Conservation (phyloP, 2,329 filamentous ascomycete genomes). For the Pseudofabraea citricarpa region DNA sequence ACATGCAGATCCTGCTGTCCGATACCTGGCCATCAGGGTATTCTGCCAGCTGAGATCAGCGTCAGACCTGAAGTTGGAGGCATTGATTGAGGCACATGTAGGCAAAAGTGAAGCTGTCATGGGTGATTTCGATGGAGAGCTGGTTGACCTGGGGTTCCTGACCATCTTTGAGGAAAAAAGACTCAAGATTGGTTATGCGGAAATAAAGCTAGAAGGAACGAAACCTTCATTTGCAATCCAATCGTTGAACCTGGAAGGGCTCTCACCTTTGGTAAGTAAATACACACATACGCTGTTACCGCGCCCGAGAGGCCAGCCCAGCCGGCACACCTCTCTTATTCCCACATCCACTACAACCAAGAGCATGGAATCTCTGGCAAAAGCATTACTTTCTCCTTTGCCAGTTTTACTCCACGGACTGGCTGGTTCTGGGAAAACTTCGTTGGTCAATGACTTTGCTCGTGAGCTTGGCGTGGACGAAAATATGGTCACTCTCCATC, state of each 20-base stretch:
- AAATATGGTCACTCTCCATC: constrained; percentile 85
- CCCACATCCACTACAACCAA: constrained; percentile 65
- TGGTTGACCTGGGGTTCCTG: constrained; percentile 74
- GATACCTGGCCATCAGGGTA: constrained; percentile 77
- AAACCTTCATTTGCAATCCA: not conserved
- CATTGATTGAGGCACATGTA: constrained; percentile 63
- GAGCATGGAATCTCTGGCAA: constrained; percentile 69
- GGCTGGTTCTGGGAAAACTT: constrained; percentile 87
- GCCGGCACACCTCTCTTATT: constrained; percentile 50
- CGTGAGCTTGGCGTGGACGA: constrained; percentile 72
- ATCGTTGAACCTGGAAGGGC: constrained; percentile 28
- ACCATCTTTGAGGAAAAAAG: constrained; percentile 49
- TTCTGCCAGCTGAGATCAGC: constrained; percentile 76
- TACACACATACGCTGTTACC: constrained; percentile 67
- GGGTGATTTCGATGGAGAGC: constrained; percentile 69
- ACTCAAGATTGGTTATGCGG: constrained; percentile 15
- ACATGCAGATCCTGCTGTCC: constrained; percentile 53
- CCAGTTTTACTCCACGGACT: constrained; percentile 79
- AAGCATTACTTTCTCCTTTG: constrained; percentile 58
- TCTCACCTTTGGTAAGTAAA: constrained; percentile 58
- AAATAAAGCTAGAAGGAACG: constrained; percentile 1
- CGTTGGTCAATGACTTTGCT: constrained; percentile 77
- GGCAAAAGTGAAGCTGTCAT: constrained; percentile 53
- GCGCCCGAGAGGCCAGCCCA: constrained; percentile 46
- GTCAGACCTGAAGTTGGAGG: constrained; percentile 73